Percentiles rank a stretch among this genome's conserved stretches.
phyloP scores from a whole-genome alignment of 768 basidiomycete genomes.

The Russula olivacea region DNA sequence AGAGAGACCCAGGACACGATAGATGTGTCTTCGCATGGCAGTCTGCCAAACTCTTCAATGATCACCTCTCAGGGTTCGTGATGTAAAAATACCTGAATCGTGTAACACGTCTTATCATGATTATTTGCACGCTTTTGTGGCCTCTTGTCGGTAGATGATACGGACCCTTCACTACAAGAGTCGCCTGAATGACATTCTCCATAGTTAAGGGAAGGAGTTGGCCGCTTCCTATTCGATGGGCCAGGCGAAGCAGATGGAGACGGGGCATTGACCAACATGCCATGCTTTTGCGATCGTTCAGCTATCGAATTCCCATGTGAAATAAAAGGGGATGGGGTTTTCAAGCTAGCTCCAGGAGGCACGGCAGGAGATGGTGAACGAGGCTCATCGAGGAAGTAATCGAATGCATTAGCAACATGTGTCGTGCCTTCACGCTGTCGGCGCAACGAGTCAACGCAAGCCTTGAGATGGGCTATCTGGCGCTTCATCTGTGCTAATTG shows the following conservation, averaged over 20 bases:
- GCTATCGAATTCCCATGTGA: background rate
- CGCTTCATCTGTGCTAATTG: conserved; percentile 50
- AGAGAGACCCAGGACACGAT: conserved; percentile 51
- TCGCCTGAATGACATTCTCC: conserved; percentile 22
- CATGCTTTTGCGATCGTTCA: background rate
- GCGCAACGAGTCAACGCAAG: conserved; percentile 31
- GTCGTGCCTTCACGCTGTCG: background rate
- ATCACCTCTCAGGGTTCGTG: background rate
- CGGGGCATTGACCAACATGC: conserved; percentile 30
- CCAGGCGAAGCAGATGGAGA: conserved; percentile 33
- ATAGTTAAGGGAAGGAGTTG: background rate
- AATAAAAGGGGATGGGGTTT: background rate
- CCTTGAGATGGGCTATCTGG: conserved; percentile 44
- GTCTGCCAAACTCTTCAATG: conserved; percentile 39
- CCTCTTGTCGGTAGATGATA: conserved; percentile 29
- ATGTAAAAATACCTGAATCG: conserved; percentile 50
- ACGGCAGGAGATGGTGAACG: conserved; percentile 1
- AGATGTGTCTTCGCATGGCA: conserved; percentile 64
- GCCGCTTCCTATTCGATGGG: conserved; percentile 31
- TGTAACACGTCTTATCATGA: conserved; percentile 59
- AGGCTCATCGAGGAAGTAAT: background rate
- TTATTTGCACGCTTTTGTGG: conserved; percentile 48
- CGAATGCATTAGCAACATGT: conserved; percentile 4
- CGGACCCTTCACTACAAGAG: conserved; percentile 36
- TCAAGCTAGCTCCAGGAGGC: background rate